Evolutionary conservation across 2,329 filamentous ascomycete species (phyloP), one percentile per base, ranked within the genome.

Genomic region (Lecanoromycetidae sp.): DNA sequence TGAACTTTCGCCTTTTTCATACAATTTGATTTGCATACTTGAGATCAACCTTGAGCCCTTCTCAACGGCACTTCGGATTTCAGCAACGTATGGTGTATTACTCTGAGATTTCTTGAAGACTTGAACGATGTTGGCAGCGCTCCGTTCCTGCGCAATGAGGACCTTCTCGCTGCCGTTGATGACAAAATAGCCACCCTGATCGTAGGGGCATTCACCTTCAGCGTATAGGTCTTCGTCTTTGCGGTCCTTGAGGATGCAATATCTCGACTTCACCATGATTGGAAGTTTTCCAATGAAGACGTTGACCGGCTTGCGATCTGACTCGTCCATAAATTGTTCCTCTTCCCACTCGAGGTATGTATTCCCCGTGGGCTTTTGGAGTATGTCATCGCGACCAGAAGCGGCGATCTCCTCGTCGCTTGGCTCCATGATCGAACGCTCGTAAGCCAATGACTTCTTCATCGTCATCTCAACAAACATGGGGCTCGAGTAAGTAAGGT

Each of bases 161-260:
- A 98, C 91, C 73, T 98, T 98, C 63, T 98, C 91, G 66, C 86
- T 94, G 35, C 91, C 91, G 68, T 98, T 98, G 74, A 98, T 98
- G 58, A 98, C 87, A 61, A 98, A 98, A 67, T 98, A 98, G 55
- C 91, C 91, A 56, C 91, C 91, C 61, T 95, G 91, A 60, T 98
- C 91, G 64, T 95, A 98, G 0, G 91, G 91, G 57, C 91, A 98
- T 67, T 98, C 91, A 61, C 94, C 94, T 65, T 93, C 81, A 38
- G 84, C 75, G 63, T 94, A 96, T 1, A 98, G 74, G 41, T 85
- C 82, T 44, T 91, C 82, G 55, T 96, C 90, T 40, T 79, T 77
- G 61, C 93, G 78, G 56, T 83, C 81, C 56, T 84, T 84, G 56
- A 98, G 68, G 55, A 93, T 86, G 66, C 91, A 98, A 57, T 94